Base-by-base conservation (phyloP, 169 alveolate genomes). In the Plasmodium chabaudi region DNA sequence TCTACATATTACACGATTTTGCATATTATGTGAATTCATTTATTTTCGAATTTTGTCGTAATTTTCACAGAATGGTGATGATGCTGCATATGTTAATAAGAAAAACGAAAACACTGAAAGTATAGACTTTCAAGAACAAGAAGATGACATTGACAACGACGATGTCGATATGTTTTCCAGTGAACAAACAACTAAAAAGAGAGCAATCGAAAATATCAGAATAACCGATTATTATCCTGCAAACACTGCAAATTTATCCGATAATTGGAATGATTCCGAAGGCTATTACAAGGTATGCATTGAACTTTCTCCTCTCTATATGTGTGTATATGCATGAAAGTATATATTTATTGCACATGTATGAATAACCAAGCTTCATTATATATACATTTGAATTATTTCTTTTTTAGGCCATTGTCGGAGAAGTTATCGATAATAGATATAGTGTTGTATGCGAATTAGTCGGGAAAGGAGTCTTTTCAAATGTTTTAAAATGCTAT, bases 381-480 rank as follows among this genome's bases (percentile, higher is more conserved):
- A 15, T 15, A 51, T 15, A 51, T 15, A 15, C 6, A 15, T 51
- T 13, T 51, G 17, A 0, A 7, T 19, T 42, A 5, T 19, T 15
- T n/a, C 61, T 46, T 19, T 65, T 46, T 74, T 63, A 92, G 95
- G 97, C 97, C 15, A 91, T 94, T 10, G 94, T 96, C 23, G 98
- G 98, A 1, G 98, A 97, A 87, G 89, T 96, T 55, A 71, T 97
- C 77, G 96, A 94, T 46, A 93, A 79, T 56, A 88, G 98, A 53
- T 97, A 96, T 72, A 88, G 94, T 21, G 96, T 95, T 34, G 97
- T 94, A 17, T 92, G 94, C 67, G 96, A 94, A 75, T 53, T 89
- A 88, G 98, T 92, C 9, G 98, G 98, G 4, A 96, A 95, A 79
- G 98, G 98, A 2, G 98, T 97, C 25, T 97, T 97, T 90, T 93